Evolutionary conservation across 2,329 filamentous ascomycete genomes (phyloP).

Genomic region (Neoascochyta sp.): DNA sequence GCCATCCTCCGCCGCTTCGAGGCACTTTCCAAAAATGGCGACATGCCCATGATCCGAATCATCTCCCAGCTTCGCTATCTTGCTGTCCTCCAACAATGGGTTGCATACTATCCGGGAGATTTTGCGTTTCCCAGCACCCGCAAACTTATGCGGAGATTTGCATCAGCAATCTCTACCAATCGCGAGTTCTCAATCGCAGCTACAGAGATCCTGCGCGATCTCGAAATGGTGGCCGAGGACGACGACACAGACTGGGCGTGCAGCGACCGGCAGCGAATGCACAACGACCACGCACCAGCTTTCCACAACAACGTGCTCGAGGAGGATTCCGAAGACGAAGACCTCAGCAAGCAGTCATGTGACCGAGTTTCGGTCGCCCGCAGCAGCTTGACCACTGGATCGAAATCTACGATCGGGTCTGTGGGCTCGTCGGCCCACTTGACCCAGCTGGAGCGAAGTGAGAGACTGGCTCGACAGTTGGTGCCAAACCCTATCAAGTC

Average conservation of each 20-base stretch:
- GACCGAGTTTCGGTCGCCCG: slow-evolving; percentile 29
- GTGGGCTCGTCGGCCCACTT: slow-evolving; percentile 44
- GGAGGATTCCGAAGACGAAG: slow-evolving; percentile 37
- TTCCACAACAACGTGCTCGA: slow-evolving; percentile 42
- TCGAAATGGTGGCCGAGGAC: slow-evolving; percentile 75
- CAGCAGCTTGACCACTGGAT: slow-evolving; percentile 24
- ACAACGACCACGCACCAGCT: slow-evolving; percentile 42
- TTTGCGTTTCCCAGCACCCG: slow-evolving; percentile 77
- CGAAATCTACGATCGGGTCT: slow-evolving; percentile 24
- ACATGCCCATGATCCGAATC: slow-evolving; percentile 70
- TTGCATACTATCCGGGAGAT: slow-evolving; percentile 84
- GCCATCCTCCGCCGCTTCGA: slow-evolving; percentile 77
- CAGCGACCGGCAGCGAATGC: slow-evolving; percentile 61
- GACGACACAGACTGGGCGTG: slow-evolving; percentile 94
- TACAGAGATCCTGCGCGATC: slow-evolving; percentile 75
- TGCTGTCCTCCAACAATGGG: slow-evolving; percentile 83
- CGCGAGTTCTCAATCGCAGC: slow-evolving; percentile 81
- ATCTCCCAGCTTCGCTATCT: slow-evolving; percentile 80
- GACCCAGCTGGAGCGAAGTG: slow-evolving; percentile 71
- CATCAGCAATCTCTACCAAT: slow-evolving; percentile 67
- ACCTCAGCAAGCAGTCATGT: slow-evolving; percentile 27
- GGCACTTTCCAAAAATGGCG: slow-evolving; percentile 61
- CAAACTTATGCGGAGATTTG: slow-evolving; percentile 69
- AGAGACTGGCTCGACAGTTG: slow-evolving; percentile 69
- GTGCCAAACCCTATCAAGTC: slow-evolving; percentile 65